Percentiles rank a stretch among this genome's conserved stretches.
phyloP scores from a whole-genome alignment of 2,329 filamentous ascomycete genomes.

The Ilyonectria sp. region DNA sequence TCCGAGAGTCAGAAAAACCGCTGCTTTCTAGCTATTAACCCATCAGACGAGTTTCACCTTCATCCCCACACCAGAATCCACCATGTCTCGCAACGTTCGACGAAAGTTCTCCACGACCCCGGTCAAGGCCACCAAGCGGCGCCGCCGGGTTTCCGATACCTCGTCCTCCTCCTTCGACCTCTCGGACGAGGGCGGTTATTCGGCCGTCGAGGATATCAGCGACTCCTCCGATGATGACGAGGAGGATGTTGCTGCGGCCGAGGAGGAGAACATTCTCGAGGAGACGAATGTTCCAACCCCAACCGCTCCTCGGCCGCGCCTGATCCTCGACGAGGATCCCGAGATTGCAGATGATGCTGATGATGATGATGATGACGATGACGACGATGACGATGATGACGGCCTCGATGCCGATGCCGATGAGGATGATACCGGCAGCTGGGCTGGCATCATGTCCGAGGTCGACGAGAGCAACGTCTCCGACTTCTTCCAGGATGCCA shows the following conservation, averaged over 20 bases:
- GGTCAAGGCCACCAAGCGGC: constrained; percentile 58
- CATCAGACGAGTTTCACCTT: constrained; percentile 10
- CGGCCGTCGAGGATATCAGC: constrained; percentile 83
- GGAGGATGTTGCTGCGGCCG: constrained; percentile 81
- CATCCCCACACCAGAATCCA: constrained; percentile 20
- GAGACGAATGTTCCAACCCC: constrained; percentile 57
- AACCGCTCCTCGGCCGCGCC: constrained; percentile 67
- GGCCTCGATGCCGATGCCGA: constrained; percentile 56
- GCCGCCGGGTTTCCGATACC: constrained; percentile 66
- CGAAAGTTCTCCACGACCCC: constrained; percentile 62
- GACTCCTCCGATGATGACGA: constrained; percentile 85
- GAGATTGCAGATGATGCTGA: constrained; percentile 57
- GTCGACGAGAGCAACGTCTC: constrained; percentile 61
- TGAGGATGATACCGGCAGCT: constrained; percentile 64
- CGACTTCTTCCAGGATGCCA: constrained; percentile 58
- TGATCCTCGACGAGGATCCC: constrained; percentile 52
- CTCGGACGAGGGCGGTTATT: constrained; percentile 82
- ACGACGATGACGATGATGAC: constrained; percentile 57
- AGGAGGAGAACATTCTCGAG: constrained; percentile 81
- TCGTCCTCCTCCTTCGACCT: constrained; percentile 72
- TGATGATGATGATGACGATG: constrained; percentile 53
- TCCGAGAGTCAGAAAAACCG: too few relatives aligned
- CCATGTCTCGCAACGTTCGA: constrained; percentile 69
- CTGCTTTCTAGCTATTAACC: constrained; percentile 12
- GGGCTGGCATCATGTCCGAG: constrained; percentile 69